A percentile compares a stretch with the other conserved stretches of the same genome.
Evolutionary conservation across 148 eudicot genomes (phyloP).

Genomic region (Fagopyrum esculentum): DNA sequence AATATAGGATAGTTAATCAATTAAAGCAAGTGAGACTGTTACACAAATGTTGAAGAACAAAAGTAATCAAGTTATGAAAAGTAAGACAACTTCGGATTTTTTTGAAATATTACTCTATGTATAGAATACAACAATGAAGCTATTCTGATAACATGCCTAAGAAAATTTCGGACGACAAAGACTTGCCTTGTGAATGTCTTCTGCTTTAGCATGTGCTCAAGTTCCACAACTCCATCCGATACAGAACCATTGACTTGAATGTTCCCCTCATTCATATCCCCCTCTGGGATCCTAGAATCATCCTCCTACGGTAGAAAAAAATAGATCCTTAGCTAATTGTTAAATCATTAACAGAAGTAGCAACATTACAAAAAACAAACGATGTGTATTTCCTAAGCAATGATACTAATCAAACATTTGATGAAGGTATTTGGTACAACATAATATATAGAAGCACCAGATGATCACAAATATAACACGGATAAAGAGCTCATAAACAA

Average conservation of each 20-base stretch:
- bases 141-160: not conserved
- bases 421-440: too few species aligned
- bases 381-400: too few species aligned
- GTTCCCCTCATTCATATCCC: slow-evolving; percentile 14
- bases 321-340: too few species aligned
- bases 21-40: not conserved
- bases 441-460: too few species aligned
- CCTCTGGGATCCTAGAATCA: slow-evolving; percentile 27
- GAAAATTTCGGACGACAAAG: not conserved
- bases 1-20: not conserved
- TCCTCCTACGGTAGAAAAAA: slow-evolving; percentile 22
- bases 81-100: not conserved
- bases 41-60: not conserved
- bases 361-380: too few species aligned
- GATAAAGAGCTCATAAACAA: too few species aligned
- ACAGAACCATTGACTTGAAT: slow-evolving; percentile 14
- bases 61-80: not conserved
- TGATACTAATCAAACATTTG: too few species aligned
- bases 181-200: slow-evolving; percentile 78
- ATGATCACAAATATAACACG: too few species aligned
- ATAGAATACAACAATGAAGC: not conserved
- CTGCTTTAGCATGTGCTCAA: slow-evolving; percentile 72
- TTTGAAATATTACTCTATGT: not conserved
- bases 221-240: slow-evolving; percentile 49
- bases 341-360: too few species aligned